phyloP scores from a whole-genome alignment of 108 stramenopile species.

The Hondaea fermentalgiana region DNA sequence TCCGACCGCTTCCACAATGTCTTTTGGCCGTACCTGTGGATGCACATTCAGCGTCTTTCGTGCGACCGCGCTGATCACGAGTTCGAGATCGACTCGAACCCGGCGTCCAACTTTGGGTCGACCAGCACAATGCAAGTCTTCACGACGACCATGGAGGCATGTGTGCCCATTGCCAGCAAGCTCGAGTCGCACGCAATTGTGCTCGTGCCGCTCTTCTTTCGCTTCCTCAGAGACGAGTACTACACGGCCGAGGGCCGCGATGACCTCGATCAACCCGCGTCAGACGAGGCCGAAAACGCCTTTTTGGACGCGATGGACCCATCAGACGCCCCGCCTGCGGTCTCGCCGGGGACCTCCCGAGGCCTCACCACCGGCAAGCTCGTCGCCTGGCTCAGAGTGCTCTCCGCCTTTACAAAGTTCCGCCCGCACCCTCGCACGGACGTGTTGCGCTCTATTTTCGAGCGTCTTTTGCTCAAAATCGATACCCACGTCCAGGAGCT shows the following conservation, averaged over 20 bases:
- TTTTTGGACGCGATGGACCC: background rate
- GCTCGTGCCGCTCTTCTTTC: background rate
- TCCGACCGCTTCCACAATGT: background rate
- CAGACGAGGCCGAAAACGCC: background rate
- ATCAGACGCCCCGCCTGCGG: background rate
- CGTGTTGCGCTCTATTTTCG: background rate
- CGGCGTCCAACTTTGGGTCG: background rate
- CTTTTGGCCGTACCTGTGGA: background rate
- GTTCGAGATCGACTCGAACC: background rate
- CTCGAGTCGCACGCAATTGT: background rate
- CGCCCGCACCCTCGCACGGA: background rate
- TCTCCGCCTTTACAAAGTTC: background rate
- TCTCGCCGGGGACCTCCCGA: background rate
- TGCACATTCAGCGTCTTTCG: background rate
- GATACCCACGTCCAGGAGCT: background rate
- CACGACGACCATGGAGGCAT: background rate
- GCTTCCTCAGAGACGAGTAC: background rate
- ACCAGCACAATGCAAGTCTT: background rate
- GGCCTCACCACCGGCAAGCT: background rate
- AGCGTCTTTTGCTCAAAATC: background rate
- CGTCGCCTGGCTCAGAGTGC: background rate
- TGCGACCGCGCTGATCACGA: background rate
- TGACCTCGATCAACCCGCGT: background rate
- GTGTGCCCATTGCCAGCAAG: background rate
- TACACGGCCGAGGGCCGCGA: background rate